Base-by-base conservation (phyloP, 1,139 yeast species). In the Hemisphaericaspora xylanilytica region DNA sequence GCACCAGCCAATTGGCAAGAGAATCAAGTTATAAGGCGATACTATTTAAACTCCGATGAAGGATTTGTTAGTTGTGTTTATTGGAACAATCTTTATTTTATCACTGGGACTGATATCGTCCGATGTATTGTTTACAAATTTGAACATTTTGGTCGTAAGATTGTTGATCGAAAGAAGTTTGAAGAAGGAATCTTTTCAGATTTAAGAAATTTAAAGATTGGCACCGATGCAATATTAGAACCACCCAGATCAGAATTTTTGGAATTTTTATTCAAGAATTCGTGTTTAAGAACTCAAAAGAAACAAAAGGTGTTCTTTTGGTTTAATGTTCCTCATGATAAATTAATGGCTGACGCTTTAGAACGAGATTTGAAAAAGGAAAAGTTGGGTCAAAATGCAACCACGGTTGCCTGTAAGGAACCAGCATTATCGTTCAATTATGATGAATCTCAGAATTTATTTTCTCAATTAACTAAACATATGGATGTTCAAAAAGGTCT, bases 181-280 rank as follows among this genome's bases (percentile, higher is more conserved):
- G 98, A 92, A 66, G 98, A 92, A 65, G 97, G 97, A 28, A 81
- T 92, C 37, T 92, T 92, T 52, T 85, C 95, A 3, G 97, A 92
- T 59, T 66, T 92, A 48, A 74, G 98, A 52, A 82, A 86, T 48
- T 70, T 92, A 45, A 92, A 89, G 62, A 81, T 94, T 58, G 95
- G 94, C 16, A 72, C 81, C 3, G 95, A 90, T 66, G 96, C 97
- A 4, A 76, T 88, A 3, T 69, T 92, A 42, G 97, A 92, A 59
- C 80, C 80, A 37, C 96, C 98, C 7, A 81, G 88, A 56, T 87
- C 96, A 0, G 84, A 81, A 33, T 89, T 92, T 57, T 71, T 92
- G 44, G 88, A 85, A 48, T 89, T 90, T 52, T 67, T 92, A 33
- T 88, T 85, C 62, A 85, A 84, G 53, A 88, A 92, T 57, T 80